Base-by-base conservation (phyloP, 75 land plant genomes). In the Sequoiadendron giganteum region DNA sequence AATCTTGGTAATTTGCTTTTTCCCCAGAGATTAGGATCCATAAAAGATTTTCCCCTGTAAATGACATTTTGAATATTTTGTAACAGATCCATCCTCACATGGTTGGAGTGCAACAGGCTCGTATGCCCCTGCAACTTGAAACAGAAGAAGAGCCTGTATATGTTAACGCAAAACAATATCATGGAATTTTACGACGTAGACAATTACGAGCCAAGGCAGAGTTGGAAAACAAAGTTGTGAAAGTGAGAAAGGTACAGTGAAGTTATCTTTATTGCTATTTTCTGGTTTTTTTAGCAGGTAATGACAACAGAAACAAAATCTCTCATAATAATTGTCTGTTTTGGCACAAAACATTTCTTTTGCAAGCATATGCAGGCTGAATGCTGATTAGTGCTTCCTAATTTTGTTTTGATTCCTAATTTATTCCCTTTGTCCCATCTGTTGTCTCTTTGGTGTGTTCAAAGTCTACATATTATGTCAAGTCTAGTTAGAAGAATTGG, bases 201-300 rank as follows among this genome's bases (percentile, higher is more conserved):
- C 97, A 96, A 87, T 89, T 90, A 65, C 96, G 97, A 75, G 97
- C 97, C 54, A 96, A 96, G 86, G 97, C 97, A 47, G 97, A 96
- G 89, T 88, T 90, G 65, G 96, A 96, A 86, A 96, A 90, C 85
- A 96, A 96, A 86, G 76, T 92, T 16, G 87, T 96, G 75, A 96
- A 96, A 90, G 88, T 72, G 58, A 87, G 97, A 88, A 96, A 95
- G 94, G 97, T 95, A 87, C 13, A 52, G 14, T 87, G 28, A 34
- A 80, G 56, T 15, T 49, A 28, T 84, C 65, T 82, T 88, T 28
- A 34, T 18, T 21, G 21, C 25, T 25, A 48, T 86, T 45, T 18
- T 82, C 43, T 45, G 43, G 3, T 82, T 82, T 36, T 85, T 34
- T 40, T 75, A 34, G 77, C 38, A 32, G 77, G 38, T 75, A 75